Evolutionary conservation across 208 protist species (phyloP).

Genomic region (Crithidia expoeki): DNA sequence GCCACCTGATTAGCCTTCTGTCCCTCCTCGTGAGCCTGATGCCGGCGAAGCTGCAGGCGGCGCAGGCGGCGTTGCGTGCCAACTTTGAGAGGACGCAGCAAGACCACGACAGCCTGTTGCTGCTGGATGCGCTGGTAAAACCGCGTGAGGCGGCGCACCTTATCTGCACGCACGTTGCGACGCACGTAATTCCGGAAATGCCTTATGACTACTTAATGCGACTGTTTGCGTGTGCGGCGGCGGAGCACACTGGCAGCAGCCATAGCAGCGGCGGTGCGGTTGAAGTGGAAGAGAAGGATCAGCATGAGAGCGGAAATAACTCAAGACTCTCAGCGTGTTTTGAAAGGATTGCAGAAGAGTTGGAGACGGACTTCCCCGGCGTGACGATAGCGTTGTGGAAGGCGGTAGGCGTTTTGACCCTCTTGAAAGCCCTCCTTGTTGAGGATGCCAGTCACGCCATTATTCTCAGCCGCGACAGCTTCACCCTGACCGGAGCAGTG

Average conservation of each 20-base stretch:
- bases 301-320: too few relatives aligned
- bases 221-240: slow-evolving; percentile 10
- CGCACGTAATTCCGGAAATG: slow-evolving; percentile 20
- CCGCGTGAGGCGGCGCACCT: slow-evolving; percentile 28
- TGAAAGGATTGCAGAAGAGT: not conserved
- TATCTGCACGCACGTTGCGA: slow-evolving; percentile 31
- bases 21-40: slow-evolving; percentile 57
- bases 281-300: not conserved
- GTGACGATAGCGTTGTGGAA: slow-evolving; percentile 51
- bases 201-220: slow-evolving; percentile 10
- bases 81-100: slow-evolving; percentile 39
- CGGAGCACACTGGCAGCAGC: not conserved
- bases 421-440: slow-evolving; percentile 61
- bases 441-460: slow-evolving; percentile 33
- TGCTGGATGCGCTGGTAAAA: slow-evolving; percentile 49
- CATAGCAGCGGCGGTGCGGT: too few relatives aligned
- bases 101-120: slow-evolving; percentile 43
- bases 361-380: slow-evolving; percentile 13
- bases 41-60: slow-evolving; percentile 30
- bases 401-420: slow-evolving; percentile 56
- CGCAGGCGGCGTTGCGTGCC: slow-evolving; percentile 25
- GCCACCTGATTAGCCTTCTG: slow-evolving; percentile 57
- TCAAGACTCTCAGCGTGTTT: too few relatives aligned
- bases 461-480: slow-evolving; percentile 16
- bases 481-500: slow-evolving; percentile 24